Evolutionary conservation across 257 asterid species (phyloP).

Genomic region (Haberlea rhodopensis): DNA sequence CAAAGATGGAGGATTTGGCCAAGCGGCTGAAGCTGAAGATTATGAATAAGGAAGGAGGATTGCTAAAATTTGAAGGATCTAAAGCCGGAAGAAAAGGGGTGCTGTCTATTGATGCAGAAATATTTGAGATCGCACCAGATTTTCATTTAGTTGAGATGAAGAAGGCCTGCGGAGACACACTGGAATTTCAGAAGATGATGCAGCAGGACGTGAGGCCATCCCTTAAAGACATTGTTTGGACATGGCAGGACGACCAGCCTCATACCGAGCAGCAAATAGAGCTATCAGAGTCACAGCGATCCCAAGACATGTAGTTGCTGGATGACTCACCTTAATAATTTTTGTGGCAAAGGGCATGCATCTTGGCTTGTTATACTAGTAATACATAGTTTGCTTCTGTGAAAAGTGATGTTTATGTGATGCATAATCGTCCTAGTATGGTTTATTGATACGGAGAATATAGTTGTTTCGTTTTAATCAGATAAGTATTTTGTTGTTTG

Average conservation of each 20-base stretch:
- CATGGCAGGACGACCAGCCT: slow-evolving; percentile 63
- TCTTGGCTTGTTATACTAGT: neutral
- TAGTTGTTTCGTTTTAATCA: neutral
- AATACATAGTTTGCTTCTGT: neutral
- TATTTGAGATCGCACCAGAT: slow-evolving; percentile 55
- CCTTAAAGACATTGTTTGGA: slow-evolving; percentile 67
- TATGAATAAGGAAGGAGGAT: slow-evolving; percentile 59
- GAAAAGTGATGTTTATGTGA: neutral
- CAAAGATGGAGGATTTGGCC: slow-evolving; percentile 69
- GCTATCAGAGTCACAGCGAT: slow-evolving; percentile 22
- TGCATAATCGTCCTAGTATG: neutral
- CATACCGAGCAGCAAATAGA: slow-evolving; percentile 22
- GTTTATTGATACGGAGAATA: neutral
- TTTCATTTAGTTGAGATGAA: slow-evolving; percentile 72
- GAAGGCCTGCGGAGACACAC: slow-evolving; percentile 58
- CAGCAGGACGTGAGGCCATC: slow-evolving; percentile 55
- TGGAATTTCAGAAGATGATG: slow-evolving; percentile 70
- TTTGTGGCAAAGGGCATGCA: neutral
- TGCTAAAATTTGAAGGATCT: slow-evolving; percentile 48
- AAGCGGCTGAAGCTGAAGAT: slow-evolving; percentile 53
- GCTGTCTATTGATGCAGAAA: slow-evolving; percentile 64
- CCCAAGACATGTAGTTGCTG: slow-evolving; percentile 1
- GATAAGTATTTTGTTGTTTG: neutral
- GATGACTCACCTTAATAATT: slow-evolving; percentile 20
- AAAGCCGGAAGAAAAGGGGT: slow-evolving; percentile 61